A percentile compares a stretch with the other conserved stretches of the same genome.
phyloP scores from a whole-genome alignment of 352 stramenopile genomes.

The Pythium plurisporium region DNA sequence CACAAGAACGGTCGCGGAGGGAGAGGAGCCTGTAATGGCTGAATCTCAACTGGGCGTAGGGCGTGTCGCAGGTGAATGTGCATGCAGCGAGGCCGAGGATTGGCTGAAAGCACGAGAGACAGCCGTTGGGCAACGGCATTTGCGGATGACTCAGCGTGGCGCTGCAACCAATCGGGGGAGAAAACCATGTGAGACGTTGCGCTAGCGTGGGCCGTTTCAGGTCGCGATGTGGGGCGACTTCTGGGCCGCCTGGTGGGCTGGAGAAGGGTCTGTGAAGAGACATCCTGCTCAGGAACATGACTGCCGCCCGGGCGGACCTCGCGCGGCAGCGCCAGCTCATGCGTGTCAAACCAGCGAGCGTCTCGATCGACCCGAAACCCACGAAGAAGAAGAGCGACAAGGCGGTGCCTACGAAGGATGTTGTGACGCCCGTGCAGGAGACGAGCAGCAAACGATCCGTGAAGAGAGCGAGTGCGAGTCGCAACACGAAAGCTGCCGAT shows the following conservation, averaged over 20 bases:
- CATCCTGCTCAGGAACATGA: background rate
- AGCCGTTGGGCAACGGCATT: background rate
- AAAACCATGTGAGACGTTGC: too few relatives aligned
- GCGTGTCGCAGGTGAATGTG: background rate
- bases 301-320: conserved; percentile 11
- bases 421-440: background rate
- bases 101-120: background rate
- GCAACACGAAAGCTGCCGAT: background rate
- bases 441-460: background rate
- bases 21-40: background rate
- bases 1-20: background rate
- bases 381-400: background rate
- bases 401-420: background rate
- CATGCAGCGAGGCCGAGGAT: background rate
- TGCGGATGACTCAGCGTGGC: conserved; percentile 12
- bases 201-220: too few relatives aligned
- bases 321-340: conserved; percentile 21
- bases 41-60: background rate
- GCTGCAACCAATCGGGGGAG: background rate
- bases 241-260: background rate
- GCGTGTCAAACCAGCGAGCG: conserved; percentile 5
- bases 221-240: background rate
- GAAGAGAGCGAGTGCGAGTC: background rate
- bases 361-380: background rate
- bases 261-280: background rate